phyloP scores from a whole-genome alignment of 176 grass and related monocot species.

The Eleusine coracana region DNA sequence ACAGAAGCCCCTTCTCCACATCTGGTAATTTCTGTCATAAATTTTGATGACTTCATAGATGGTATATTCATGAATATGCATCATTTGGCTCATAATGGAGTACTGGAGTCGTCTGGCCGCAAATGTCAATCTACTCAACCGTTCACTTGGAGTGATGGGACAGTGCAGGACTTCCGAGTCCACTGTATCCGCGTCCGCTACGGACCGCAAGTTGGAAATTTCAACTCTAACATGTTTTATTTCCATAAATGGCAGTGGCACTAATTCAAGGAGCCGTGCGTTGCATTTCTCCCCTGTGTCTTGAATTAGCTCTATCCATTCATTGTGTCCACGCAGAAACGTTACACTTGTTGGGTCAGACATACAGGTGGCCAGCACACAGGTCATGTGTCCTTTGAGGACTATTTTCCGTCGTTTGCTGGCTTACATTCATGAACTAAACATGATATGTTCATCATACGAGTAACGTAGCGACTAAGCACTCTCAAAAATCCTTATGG shows the following conservation, averaged over 20 bases:
- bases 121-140: background rate
- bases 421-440: background rate
- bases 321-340: background rate
- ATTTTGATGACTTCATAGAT: too few relatives aligned
- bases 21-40: background rate
- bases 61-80: background rate
- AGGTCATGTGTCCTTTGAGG: background rate
- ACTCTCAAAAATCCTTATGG: background rate
- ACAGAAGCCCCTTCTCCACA: background rate
- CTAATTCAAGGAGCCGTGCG: background rate
- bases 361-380: background rate
- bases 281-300: background rate
- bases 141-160: background rate
- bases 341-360: constrained; percentile 7
- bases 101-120: background rate
- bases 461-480: background rate
- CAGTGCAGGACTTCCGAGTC: background rate
- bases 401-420: background rate
- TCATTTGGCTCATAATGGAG: background rate
- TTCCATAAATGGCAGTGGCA: constrained; percentile 22
- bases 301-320: background rate
- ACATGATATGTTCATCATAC: too few relatives aligned
- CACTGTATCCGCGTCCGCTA: background rate
- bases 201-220: background rate
- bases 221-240: constrained; percentile 11